Percentiles rank a stretch among this genome's conserved stretches.
Conservation (phyloP, 1,284 basidiomycete species). For the Retiboletus flavoniger region DNA sequence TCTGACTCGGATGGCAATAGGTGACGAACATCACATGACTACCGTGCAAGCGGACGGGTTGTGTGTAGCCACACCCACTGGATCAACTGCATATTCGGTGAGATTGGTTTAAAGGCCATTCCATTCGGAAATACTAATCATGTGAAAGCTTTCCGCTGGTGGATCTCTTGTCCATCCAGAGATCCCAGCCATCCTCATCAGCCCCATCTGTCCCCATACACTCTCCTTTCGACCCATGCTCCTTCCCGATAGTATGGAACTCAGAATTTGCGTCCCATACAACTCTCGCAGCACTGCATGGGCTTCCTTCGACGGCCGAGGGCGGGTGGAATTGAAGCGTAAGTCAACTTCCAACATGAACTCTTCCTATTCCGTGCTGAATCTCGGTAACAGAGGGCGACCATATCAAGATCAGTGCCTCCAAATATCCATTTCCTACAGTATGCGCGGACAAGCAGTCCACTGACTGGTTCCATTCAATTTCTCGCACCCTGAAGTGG, state of each 20-base stretch:
- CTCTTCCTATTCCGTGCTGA: slow-evolving; percentile 13
- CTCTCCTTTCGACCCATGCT: slow-evolving; percentile 99
- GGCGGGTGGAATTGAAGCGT: slow-evolving; percentile 94
- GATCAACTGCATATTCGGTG: slow-evolving; percentile 97
- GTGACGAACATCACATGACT: slow-evolving; percentile 98
- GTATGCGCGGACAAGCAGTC: slow-evolving; percentile 97
- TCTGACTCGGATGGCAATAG: slow-evolving; percentile 42
- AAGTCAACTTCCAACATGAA: slow-evolving; percentile 36
- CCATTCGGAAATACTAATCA: slow-evolving; percentile 12
- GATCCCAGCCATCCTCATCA: slow-evolving; percentile 95
- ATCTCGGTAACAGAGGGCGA: slow-evolving; percentile 76
- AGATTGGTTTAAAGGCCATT: slow-evolving; percentile 23
- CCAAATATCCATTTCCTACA: slow-evolving; percentile 97
- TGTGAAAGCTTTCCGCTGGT: slow-evolving; percentile 85
- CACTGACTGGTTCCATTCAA: slow-evolving; percentile 98
- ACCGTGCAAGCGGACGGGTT: slow-evolving; percentile 98
- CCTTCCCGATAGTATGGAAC: slow-evolving; percentile 97
- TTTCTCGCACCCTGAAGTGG: slow-evolving; percentile 39
- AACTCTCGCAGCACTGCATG: slow-evolving; percentile 98
- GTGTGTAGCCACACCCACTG: slow-evolving; percentile 94
- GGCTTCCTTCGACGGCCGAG: slow-evolving; percentile 98
- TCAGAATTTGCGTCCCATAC: slow-evolving; percentile 97
- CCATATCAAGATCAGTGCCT: slow-evolving; percentile 98
- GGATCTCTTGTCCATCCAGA: slow-evolving; percentile 98
- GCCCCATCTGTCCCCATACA: slow-evolving; percentile 98